phyloP scores from a whole-genome alignment of 441 rosid species.

The Adansonia rubrostipa region DNA sequence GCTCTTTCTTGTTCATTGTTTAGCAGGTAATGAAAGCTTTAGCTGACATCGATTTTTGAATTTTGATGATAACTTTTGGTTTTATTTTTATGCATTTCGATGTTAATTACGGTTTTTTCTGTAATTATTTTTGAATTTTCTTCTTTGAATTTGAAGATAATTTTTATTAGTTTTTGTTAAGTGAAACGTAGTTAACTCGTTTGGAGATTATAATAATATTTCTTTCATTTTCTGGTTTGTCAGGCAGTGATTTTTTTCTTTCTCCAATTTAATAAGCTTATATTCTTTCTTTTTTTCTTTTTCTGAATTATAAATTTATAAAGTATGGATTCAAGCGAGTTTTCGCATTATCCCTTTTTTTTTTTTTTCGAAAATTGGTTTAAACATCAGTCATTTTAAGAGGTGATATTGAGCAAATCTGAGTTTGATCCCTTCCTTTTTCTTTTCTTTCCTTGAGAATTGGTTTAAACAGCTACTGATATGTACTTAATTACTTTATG shows the following conservation, averaged over 20 bases:
- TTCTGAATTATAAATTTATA: background rate
- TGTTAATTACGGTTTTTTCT: background rate
- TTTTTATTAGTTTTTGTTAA: background rate
- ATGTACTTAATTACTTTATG: too few relatives aligned
- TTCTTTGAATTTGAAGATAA: background rate
- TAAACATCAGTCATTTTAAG: background rate
- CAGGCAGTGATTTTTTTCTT: background rate
- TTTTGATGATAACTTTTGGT: background rate
- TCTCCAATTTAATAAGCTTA: background rate
- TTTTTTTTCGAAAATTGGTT: background rate
- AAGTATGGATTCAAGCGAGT: background rate
- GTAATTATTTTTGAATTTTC: background rate
- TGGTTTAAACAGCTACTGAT: background rate
- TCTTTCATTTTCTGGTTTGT: background rate
- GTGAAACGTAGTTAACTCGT: background rate
- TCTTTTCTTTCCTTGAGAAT: background rate
- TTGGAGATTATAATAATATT: background rate
- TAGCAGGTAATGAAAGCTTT: slow-evolving; percentile 3
- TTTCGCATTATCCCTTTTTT: background rate
- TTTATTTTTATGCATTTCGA: background rate
- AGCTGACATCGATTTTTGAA: slow-evolving; percentile 5
- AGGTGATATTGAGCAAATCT: background rate
- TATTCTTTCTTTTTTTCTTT: background rate
- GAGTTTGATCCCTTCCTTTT: background rate
- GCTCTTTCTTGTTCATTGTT: background rate